Percentiles rank a stretch among this genome's conserved stretches.
Conservation (phyloP, 1,284 basidiomycete species). For the Marasmius fiardii region DNA sequence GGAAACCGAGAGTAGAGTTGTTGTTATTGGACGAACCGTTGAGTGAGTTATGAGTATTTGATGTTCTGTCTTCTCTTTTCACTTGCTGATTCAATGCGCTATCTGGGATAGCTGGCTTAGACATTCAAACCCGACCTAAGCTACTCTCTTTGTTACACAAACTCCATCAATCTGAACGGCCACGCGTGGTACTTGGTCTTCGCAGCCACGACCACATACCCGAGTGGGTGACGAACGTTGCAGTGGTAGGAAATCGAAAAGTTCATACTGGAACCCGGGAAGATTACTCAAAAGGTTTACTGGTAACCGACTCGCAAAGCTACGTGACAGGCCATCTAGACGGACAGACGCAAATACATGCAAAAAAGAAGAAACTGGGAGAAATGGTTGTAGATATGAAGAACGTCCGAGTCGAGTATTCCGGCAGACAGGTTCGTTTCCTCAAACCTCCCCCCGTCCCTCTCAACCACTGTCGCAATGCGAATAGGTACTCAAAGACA, state of each 20-base stretch:
- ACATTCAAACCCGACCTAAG: constrained; percentile 54
- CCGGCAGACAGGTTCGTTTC: constrained; percentile 47
- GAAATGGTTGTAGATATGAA: constrained; percentile 57
- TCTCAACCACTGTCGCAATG: background rate
- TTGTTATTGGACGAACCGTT: constrained; percentile 85
- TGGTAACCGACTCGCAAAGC: constrained; percentile 17
- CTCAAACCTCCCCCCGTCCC: background rate
- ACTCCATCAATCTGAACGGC: constrained; percentile 50
- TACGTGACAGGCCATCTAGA: background rate
- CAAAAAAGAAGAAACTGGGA: constrained; percentile 12
- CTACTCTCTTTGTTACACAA: constrained; percentile 56
- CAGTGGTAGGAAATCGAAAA: constrained; percentile 48
- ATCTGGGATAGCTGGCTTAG: constrained; percentile 62
- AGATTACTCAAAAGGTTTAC: constrained; percentile 30
- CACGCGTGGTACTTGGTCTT: constrained; percentile 76
- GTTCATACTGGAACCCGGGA: constrained; percentile 42
- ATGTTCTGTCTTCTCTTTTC: constrained; percentile 10
- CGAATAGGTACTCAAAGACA: constrained; percentile 64
- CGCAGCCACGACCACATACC: constrained; percentile 82
- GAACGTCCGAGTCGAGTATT: constrained; percentile 73
- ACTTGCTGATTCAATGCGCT: constrained; percentile 13
- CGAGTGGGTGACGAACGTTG: constrained; percentile 78
- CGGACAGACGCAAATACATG: background rate
- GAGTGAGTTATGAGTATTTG: constrained; percentile 41
- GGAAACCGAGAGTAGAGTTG: constrained; percentile 54